Evolutionary conservation across 2,329 filamentous ascomycete genomes (phyloP), one percentile per base, ranked within the genome.

Genomic region (Pezicula carpinea): DNA sequence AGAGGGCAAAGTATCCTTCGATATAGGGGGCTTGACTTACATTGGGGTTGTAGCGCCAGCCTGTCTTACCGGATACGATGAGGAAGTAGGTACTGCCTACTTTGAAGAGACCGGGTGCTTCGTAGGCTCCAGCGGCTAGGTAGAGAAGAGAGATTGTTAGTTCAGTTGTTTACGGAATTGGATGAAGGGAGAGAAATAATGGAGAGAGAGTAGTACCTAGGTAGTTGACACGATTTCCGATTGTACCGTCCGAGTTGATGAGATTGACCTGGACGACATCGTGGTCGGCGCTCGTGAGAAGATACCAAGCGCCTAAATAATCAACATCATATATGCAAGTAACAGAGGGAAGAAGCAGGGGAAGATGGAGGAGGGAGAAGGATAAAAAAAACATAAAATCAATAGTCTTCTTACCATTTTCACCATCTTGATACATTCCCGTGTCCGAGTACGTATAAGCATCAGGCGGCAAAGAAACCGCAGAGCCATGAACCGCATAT

Each of bases 241-340:
- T 57, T 3, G 53, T 54, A 2, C 67, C 67, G 41, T 69, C 64
- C 3, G 55, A 51, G 52, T 67, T 67, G 52, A 69, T 66, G 13
- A 50, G 47, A 52, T 70, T 70, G 44, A 69, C 60, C 46, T 69
- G 66, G 14, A 69, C 60, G 13, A 55, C 66, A 50, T 71, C 70
- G 54, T 69, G 66, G 53, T 69, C 66, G 7, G 67, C 66, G 22
- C 59, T 64, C 2, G 68, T 69, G 17, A 70, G 56, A 29, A 69
- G 57, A 46, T 67, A 70, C 63, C 63, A 69, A 8, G 61, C 64
- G 5, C 54, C 63, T 65, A 34, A 39, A 15, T 7, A 17, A 10
- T 38, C 6, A 42, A 17, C 32, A n/a, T n/a, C n/a, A n/a, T 34
- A 18, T 38, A 4, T 39, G 32, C n/a, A 38, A 15, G 5, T 5